phyloP scores from a whole-genome alignment of 1,284 basidiomycete species.

The Cutaneotrichosporon sp. region DNA sequence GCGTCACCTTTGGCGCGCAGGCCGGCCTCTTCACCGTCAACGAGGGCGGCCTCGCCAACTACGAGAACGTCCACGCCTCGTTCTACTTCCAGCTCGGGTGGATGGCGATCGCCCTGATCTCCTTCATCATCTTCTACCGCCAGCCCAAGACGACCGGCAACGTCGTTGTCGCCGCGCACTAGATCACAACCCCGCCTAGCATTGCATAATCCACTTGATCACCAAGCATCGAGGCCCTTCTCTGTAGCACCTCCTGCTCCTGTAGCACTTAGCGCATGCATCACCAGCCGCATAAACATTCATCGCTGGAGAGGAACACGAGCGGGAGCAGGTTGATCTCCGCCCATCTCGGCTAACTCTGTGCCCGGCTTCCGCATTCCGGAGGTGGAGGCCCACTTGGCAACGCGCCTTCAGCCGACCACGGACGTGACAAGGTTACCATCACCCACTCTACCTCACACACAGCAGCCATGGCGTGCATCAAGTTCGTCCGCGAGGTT shows the following conservation, averaged over 20 bases:
- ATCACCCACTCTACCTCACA: neutral
- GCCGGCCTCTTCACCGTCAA: constrained; percentile 47
- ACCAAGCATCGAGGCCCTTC: neutral
- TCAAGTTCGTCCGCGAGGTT: constrained; percentile 19
- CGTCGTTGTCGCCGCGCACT: neutral
- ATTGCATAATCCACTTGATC: neutral
- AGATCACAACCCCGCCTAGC: neutral
- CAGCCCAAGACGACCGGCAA: constrained; percentile 7
- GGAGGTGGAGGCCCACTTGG: neutral
- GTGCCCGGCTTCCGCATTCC: neutral
- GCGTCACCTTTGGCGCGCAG: constrained; percentile 44
- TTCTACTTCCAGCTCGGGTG: constrained; percentile 49
- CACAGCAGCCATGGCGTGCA: constrained; percentile 15
- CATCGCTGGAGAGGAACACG: too few relatives aligned
- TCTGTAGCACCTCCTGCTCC: neutral
- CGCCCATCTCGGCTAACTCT: neutral
- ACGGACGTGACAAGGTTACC: neutral
- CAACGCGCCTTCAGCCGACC: too few relatives aligned
- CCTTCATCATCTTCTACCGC: constrained; percentile 39
- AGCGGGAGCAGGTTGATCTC: too few relatives aligned
- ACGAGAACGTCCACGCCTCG: constrained; percentile 35
- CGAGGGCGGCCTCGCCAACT: constrained; percentile 36
- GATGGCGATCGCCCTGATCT: constrained; percentile 35
- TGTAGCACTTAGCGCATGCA: neutral
- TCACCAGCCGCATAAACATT: neutral